These are phyloP conservation scores for Suhomyces chickasaworum DNA, from an alignment of 1,139 yeast species.

Conservation along the genomic window DNA sequence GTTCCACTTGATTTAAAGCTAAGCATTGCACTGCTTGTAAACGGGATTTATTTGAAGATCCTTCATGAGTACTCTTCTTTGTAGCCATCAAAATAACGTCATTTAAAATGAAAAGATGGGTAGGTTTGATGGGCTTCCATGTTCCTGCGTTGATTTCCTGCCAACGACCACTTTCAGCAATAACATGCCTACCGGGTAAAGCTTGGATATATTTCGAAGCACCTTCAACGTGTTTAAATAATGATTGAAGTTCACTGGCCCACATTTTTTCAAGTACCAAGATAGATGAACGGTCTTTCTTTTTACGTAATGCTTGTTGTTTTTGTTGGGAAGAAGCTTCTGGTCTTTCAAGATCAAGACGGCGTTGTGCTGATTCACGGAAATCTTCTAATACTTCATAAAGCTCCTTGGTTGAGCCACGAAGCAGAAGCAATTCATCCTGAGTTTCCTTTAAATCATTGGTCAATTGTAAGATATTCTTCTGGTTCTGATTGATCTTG, in stretches of 20 bases:
- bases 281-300: conserved; percentile 67
- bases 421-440: conserved; percentile 61
- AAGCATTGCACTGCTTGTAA: conserved; percentile 80
- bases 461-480: conserved; percentile 69
- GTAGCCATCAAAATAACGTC: conserved; percentile 79
- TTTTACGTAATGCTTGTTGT: conserved; percentile 16
- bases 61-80: conserved; percentile 43
- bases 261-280: conserved; percentile 76
- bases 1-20: conserved; percentile 64
- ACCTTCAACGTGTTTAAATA: conserved; percentile 86
- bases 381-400: conserved; percentile 67
- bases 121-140: conserved; percentile 76
- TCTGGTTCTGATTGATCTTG: conserved; percentile 70
- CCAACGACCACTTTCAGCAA: conserved; percentile 85
- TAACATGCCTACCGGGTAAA: conserved; percentile 77
- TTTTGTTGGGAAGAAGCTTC: conserved; percentile 8
- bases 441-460: conserved; percentile 64
- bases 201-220: conserved; percentile 81
- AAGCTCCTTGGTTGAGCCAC: conserved; percentile 62
- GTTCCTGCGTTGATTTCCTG: conserved; percentile 85
- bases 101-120: conserved; percentile 74
- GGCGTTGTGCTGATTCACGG: conserved; percentile 65
- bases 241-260: conserved; percentile 70
- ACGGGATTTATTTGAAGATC: conserved; percentile 27
- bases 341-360: conserved; percentile 48